Base-by-base conservation (phyloP, 345 rosid genomes). In the Citrus trifoliata region DNA sequence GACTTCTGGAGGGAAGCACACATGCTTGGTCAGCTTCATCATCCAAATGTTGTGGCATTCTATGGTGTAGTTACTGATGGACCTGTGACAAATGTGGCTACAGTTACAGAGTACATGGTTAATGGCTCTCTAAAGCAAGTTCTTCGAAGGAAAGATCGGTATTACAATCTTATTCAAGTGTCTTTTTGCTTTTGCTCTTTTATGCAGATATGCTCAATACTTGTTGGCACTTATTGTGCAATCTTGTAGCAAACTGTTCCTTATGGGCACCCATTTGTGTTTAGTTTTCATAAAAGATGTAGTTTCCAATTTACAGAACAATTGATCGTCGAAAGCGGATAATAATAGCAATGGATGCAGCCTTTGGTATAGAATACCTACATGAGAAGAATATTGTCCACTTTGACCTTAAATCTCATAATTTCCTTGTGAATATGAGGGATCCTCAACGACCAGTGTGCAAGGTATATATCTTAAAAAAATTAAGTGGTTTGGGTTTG, bases 21-120 rank as follows among this genome's bases (percentile, higher is more conserved):
- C 70, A 78, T 84, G 42, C 84, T 84, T 28, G 83, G 81, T 61
- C 80, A 80, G 55, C 80, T 87, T 76, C 89, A 84, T 79, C 89
- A 87, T 73, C 89, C 87, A 71, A 87, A 87, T 74, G 76, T 87
- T 10, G 84, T 87, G 62, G 86, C 89, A 2, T 82, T 87, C 71
- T 87, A 87, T 79, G 89, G 89, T n/a, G 83, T 82, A n/a, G 89
- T 87, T 38, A 76, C 76, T n/a, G 89, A 87, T 78, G 89, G 82
- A 53, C 85, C 86, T 3, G 69, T 27, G 30, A 74, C 66, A 12
- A 70, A 67, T 59, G 74, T 84, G 53, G 89, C 86, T 65, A 84
- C 89, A 53, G 83, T 84, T 56, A 87, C 89, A 55, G 89, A 87
- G 48, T 84, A 78, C 76, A 84, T 87, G 87, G 86, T 87, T 22